Evolutionary conservation across 148 eudicot species (phyloP), one percentile per base, ranked within the genome.

Genomic region (Rhododendron ferrugineum): DNA sequence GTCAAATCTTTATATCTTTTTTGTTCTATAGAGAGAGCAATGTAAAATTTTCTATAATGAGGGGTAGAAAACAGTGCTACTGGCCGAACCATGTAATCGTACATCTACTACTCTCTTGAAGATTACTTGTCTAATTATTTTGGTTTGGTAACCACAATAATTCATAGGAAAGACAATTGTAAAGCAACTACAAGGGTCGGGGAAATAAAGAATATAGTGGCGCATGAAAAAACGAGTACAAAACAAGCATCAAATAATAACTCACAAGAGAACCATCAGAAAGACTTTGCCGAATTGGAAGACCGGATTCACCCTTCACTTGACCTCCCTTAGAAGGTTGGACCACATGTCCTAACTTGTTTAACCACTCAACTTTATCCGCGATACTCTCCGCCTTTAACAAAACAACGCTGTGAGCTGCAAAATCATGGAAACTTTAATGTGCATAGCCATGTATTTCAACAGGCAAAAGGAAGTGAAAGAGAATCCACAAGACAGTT

Each of bases 261-360:
- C 94, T 93, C 81, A 97, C 99, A 88, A 97, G 96, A 82, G 99
- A 97, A 82, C 99, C 98, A 86, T 97, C 98, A 78, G 98, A 97
- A 46, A 89, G 93, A 90, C 98, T 95, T 87, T 95, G 98, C 66
- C 98, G 93, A 89, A 97, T 92, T 20, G 94, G 84, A 86, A 83
- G 88, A 88, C 89, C 92, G 85, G 93, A 82, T 85, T 94, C 98
- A 84, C 90, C 88, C 84, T 88, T 91, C 78, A 92, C 90, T 87
- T 90, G 93, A 86, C 95, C 92, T 79, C 92, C 95, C 89, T 94
- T 95, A 82, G 92, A 52, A 52, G 84, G 88, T 74, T 90, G 92
- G 78, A 93, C 92, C 44, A 95, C 90, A 28, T 86, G 92, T 76
- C 91, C 91, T 86, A 97, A 88, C 85, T 94, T 97, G 89, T 90